A percentile compares a stretch with the other conserved stretches of the same genome.
These are phyloP conservation scores for Kluyveromyces dobzhanskii DNA, from an alignment of 805 yeast genomes.

Conservation along the genomic window DNA sequence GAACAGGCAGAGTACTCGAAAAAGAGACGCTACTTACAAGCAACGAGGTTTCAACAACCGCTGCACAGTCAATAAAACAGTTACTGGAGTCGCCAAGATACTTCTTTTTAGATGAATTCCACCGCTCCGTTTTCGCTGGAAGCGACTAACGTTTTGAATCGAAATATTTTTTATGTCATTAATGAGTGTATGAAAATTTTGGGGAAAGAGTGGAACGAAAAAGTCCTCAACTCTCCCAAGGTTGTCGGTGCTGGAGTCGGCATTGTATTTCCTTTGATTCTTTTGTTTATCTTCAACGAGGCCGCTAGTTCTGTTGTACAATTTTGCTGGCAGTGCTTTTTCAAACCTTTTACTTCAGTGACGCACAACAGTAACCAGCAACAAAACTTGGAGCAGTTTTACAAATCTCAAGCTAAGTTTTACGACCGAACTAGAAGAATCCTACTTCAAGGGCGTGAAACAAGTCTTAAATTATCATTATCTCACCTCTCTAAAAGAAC, in stretches of 20 bases:
- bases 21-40: too few species aligned
- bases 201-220: background rate
- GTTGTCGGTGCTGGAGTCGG: slow-evolving; percentile 1
- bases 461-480: slow-evolving; percentile 50
- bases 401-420: slow-evolving; percentile 66
- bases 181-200: background rate
- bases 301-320: slow-evolving; percentile 6
- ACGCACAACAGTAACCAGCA: slow-evolving; percentile 21
- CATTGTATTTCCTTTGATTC: background rate
- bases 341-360: slow-evolving; percentile 24
- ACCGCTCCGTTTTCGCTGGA: too few species aligned
- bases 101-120: too few species aligned
- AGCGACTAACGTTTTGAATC: too few species aligned
- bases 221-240: background rate
- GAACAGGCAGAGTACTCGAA: too few species aligned
- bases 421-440: slow-evolving; percentile 65
- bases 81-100: too few species aligned
- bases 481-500: slow-evolving; percentile 41
- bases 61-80: too few species aligned
- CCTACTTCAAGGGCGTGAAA: slow-evolving; percentile 63
- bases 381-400: slow-evolving; percentile 47
- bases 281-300: background rate
- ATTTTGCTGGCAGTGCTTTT: slow-evolving; percentile 30
- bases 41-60: too few species aligned
- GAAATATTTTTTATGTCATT: too few species aligned